Evolutionary conservation across 2,329 filamentous ascomycete genomes (phyloP).

Genomic region (Aspergillus felis): DNA sequence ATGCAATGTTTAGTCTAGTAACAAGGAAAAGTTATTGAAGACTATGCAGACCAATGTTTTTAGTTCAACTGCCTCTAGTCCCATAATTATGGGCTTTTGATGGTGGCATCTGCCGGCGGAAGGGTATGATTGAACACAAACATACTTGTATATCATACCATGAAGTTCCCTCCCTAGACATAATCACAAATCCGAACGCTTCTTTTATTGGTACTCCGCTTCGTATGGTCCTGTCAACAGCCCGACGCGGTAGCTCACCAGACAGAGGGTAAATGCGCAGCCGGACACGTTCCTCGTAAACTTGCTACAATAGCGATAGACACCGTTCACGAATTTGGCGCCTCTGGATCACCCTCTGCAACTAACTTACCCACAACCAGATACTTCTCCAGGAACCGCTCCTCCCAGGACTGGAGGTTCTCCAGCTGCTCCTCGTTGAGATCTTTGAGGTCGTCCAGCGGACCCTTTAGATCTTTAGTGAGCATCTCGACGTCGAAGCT

Average conservation of each 20-base stretch:
- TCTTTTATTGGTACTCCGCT: background rate
- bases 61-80: background rate
- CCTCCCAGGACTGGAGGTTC: constrained; percentile 85
- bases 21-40: background rate
- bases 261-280: background rate
- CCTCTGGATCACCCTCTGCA: constrained; percentile 52
- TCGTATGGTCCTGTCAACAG: background rate
- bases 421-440: constrained; percentile 73
- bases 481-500: constrained; percentile 96
- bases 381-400: constrained; percentile 90
- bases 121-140: background rate
- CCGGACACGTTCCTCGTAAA: background rate
- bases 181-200: background rate
- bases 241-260: background rate
- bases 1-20: background rate
- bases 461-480: constrained; percentile 81
- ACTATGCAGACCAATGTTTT: background rate
- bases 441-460: constrained; percentile 71
- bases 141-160: background rate
- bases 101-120: background rate
- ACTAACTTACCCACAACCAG: constrained; percentile 87
- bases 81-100: background rate
- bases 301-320: background rate
- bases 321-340: constrained; percentile 20
- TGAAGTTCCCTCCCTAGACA: background rate